A percentile compares a stretch with the other conserved stretches of the same genome.
phyloP scores from a whole-genome alignment of 176 grass and related monocot species.

The Carex pumila region DNA sequence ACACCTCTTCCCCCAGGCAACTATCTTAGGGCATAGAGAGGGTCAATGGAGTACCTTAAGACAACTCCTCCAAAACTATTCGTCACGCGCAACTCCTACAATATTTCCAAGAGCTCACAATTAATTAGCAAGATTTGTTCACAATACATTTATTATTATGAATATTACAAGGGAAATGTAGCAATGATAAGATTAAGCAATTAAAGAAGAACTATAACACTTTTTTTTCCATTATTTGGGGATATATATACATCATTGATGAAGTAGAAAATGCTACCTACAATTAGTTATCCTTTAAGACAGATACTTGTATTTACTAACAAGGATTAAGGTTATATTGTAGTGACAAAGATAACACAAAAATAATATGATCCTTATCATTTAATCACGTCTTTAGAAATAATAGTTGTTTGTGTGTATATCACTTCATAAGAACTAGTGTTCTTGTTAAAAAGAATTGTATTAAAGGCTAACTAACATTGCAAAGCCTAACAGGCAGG shows the following conservation, averaged over 20 bases:
- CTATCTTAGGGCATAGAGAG: not conserved
- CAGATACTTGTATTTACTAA: not conserved
- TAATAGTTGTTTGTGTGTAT: not conserved
- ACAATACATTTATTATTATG: not conserved
- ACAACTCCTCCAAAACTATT: constrained; percentile 90
- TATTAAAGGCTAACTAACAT: not conserved
- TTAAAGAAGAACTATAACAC: not conserved
- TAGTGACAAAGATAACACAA: not conserved
- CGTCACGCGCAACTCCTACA: constrained; percentile 78
- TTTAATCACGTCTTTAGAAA: not conserved
- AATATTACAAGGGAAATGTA: not conserved
- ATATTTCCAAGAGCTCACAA: constrained; percentile 8
- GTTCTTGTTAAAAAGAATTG: not conserved
- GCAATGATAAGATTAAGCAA: not conserved
- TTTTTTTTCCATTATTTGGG: not conserved
- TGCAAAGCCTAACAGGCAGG: not conserved
- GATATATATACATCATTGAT: not conserved
- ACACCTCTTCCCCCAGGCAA: not conserved
- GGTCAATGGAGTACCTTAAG: constrained; percentile 47
- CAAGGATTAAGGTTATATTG: not conserved
- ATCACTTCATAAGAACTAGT: not conserved
- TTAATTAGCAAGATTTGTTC: not conserved
- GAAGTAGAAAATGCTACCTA: not conserved
- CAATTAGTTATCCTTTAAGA: not conserved
- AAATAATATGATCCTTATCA: not conserved